Conservation (phyloP, 306 rosid species). For the Glycine soja region DNA sequence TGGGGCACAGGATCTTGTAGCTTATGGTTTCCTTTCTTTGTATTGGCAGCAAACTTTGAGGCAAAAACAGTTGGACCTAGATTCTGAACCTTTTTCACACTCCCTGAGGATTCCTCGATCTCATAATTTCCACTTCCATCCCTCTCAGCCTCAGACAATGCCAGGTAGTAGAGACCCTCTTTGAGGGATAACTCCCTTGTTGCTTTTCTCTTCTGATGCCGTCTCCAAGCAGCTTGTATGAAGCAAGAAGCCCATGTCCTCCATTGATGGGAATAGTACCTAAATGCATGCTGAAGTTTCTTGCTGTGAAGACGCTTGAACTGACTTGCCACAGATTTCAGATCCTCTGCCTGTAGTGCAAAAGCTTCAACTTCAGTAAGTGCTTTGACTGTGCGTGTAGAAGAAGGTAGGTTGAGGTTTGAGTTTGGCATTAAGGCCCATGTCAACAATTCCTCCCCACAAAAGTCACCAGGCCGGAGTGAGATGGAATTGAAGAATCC, state of each 20-base stretch:
- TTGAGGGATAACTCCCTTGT: conserved; percentile 60
- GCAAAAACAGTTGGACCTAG: conserved; percentile 75
- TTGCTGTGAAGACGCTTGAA: conserved; percentile 88
- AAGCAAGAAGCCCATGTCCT: conserved; percentile 87
- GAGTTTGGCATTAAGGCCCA: conserved; percentile 93
- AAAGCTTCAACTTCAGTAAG: conserved; percentile 87
- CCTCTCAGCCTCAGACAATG: conserved; percentile 39
- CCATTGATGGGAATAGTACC: conserved; percentile 65
- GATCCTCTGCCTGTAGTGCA: conserved; percentile 81
- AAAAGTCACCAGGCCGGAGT: conserved; percentile 87
- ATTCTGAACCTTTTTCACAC: conserved; percentile 40
- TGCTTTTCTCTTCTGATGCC: conserved; percentile 64
- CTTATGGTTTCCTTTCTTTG: conserved; percentile 64
- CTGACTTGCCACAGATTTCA: conserved; percentile 77
- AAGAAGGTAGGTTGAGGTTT: conserved; percentile 75
- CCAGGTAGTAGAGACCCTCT: conserved; percentile 61
- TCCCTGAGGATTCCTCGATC: conserved; percentile 37
- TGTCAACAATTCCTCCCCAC: conserved; percentile 87
- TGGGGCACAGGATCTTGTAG: conserved; percentile 65
- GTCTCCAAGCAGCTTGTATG: conserved; percentile 84
- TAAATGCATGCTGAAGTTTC: conserved; percentile 58
- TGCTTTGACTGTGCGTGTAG: conserved; percentile 79
- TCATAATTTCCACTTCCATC: conserved; percentile 43
- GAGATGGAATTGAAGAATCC: conserved; percentile 85
- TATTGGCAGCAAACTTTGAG: conserved; percentile 79